These are phyloP conservation scores for Beauveria varroae DNA, from an alignment of 2,329 filamentous ascomycete species.

Conservation along the genomic window DNA sequence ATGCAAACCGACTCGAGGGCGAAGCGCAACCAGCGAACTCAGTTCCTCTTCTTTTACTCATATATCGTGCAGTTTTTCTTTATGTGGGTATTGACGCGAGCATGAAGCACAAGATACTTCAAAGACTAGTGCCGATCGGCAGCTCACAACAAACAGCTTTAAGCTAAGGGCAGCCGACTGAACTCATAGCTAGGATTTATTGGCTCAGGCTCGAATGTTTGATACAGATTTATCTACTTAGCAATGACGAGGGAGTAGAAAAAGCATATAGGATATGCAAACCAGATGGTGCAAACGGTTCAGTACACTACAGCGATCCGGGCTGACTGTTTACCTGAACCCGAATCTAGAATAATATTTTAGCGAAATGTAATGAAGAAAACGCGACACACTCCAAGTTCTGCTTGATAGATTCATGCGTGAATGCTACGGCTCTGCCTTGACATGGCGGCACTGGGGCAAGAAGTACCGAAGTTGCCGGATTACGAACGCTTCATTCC, in stretches of 20 bases:
- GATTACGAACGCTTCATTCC: background rate
- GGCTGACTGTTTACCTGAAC: background rate
- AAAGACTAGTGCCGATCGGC: background rate
- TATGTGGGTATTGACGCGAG: conserved; percentile 67
- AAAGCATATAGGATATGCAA: background rate
- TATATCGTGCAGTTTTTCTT: conserved; percentile 91
- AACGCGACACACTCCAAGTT: background rate
- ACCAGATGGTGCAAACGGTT: background rate
- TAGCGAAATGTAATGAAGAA: conserved; percentile 9
- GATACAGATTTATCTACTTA: background rate
- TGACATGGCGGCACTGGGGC: background rate
- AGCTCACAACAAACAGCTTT: background rate
- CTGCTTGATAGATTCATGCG: background rate
- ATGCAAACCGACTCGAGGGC: conserved; percentile 69
- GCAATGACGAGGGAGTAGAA: background rate
- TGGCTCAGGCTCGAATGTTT: background rate
- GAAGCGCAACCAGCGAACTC: conserved; percentile 79
- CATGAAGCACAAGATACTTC: conserved; percentile 20
- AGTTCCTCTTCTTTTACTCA: conserved; percentile 90
- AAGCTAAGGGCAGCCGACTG: background rate
- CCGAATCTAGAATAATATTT: conserved; percentile 1
- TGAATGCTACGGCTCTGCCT: background rate
- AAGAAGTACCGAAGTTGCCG: background rate
- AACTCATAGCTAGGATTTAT: background rate
- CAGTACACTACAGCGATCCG: background rate